phyloP scores from a whole-genome alignment of 2,329 filamentous ascomycete species.

The Hirsutella rhossiliensis region DNA sequence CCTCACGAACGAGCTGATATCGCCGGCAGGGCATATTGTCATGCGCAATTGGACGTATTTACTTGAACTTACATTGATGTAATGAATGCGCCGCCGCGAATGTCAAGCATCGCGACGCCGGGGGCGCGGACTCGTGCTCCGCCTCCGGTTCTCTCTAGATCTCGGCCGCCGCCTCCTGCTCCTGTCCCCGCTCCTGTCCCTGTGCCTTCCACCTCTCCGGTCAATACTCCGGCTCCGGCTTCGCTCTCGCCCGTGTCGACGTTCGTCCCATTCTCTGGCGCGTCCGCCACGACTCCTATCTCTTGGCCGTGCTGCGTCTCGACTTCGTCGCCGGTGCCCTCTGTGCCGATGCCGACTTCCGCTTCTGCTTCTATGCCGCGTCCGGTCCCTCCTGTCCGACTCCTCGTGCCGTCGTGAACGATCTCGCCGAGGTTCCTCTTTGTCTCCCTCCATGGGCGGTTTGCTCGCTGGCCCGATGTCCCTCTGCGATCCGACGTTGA shows the following conservation, averaged over 20 bases:
- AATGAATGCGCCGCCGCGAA: not conserved
- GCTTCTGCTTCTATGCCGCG: constrained; percentile 22
- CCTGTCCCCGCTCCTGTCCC: constrained; percentile 7
- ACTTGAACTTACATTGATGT: not conserved
- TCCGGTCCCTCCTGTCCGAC: constrained; percentile 16
- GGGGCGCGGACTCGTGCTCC: constrained; percentile 1
- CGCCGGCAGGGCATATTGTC: not conserved
- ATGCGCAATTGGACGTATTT: not conserved
- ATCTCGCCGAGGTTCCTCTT: constrained; percentile 14
- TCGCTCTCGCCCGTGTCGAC: constrained; percentile 5
- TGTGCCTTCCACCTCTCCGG: constrained; percentile 3
- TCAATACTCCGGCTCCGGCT: constrained; percentile 7
- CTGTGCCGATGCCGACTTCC: constrained; percentile 14
- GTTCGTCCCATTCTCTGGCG: constrained; percentile 4
- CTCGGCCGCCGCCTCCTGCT: constrained; percentile 12
- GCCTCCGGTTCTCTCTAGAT: constrained; percentile 8
- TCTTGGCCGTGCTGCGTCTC: constrained; percentile 10
- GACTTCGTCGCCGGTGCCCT: constrained; percentile 14
- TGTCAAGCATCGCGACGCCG: not conserved
- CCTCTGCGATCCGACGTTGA: constrained; percentile 43
- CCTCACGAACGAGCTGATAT: no score
- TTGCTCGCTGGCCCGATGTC: constrained; percentile 17
- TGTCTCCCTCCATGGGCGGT: constrained; percentile 12
- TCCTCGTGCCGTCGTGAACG: constrained; percentile 19
- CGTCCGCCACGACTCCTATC: constrained; percentile 7